These are phyloP conservation scores for Saposhnikovia divaricata DNA, from an alignment of 129 eudicot genomes.

Conservation along the genomic window DNA sequence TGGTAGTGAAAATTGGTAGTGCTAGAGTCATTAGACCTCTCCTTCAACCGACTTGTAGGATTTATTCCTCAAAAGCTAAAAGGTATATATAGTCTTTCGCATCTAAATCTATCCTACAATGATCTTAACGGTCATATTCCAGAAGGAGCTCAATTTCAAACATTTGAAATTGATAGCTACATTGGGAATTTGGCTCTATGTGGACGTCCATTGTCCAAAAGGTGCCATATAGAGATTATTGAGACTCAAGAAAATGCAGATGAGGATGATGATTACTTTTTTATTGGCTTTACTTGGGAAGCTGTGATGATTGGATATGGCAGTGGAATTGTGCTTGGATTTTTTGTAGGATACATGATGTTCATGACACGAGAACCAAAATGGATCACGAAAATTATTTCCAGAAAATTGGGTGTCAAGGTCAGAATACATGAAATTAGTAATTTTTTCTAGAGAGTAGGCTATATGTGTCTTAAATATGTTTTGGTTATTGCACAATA, in stretches of 20 bases:
- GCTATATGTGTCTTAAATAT: no score
- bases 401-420: not conserved
- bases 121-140: not conserved
- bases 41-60: no score
- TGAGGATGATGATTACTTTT: not conserved
- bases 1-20: no score
- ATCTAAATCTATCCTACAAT: not conserved
- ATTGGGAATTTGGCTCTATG: not conserved
- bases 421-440: not conserved
- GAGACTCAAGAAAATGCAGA: not conserved
- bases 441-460: no score
- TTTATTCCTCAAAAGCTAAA: not conserved
- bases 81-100: not conserved
- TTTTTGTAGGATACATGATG: not conserved
- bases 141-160: not conserved
- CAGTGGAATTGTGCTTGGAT: not conserved
- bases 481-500: no score
- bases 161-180: not conserved
- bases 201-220: not conserved
- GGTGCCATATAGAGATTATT: not conserved
- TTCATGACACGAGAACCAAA: not conserved
- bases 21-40: no score
- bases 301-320: slow-evolving; percentile 11
- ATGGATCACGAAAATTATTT: not conserved
- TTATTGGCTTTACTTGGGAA: slow-evolving; percentile 12